A percentile compares a stretch with the other conserved stretches of the same genome.
These are phyloP conservation scores for Nemania sp. DNA, from an alignment of 2,329 filamentous ascomycete species.

Conservation along the genomic window DNA sequence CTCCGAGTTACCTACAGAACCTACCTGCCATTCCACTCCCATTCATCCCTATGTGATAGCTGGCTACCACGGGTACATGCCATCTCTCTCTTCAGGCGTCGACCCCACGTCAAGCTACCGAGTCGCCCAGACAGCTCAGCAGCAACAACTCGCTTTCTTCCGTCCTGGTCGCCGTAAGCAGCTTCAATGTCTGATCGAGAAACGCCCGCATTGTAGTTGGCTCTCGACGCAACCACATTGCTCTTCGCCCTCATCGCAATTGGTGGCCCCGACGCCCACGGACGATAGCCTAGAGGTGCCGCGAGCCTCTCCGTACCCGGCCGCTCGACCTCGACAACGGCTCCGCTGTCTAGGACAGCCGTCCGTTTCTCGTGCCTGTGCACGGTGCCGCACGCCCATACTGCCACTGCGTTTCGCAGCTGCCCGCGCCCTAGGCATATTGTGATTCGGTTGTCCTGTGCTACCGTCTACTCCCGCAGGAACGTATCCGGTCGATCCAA, in stretches of 20 bases:
- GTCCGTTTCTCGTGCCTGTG: neutral
- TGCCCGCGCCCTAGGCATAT: slow-evolving; percentile 4
- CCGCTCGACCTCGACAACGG: neutral
- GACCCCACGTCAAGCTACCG: neutral
- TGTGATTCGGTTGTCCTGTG: neutral
- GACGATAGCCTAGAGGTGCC: slow-evolving; percentile 4
- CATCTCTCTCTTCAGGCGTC: neutral
- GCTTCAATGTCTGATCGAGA: slow-evolving; percentile 3
- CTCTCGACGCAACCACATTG: neutral
- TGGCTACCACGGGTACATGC: slow-evolving; percentile 18
- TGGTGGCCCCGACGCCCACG: neutral
- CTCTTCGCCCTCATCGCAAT: neutral
- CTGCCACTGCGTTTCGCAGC: slow-evolving; percentile 7
- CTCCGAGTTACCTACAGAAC: neutral
- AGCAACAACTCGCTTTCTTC: neutral
- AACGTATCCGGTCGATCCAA: slow-evolving; percentile 31
- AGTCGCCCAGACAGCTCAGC: neutral
- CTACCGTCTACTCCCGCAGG: slow-evolving; percentile 9
- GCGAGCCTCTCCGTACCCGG: neutral
- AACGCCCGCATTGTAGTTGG: neutral
- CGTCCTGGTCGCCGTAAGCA: neutral
- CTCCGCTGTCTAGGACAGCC: neutral
- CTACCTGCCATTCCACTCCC: neutral
- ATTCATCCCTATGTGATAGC: slow-evolving; percentile 24
- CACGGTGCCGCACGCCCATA: slow-evolving; percentile 12